phyloP scores from a whole-genome alignment of 768 basidiomycete species.

The Kwoniella botswanensis region DNA sequence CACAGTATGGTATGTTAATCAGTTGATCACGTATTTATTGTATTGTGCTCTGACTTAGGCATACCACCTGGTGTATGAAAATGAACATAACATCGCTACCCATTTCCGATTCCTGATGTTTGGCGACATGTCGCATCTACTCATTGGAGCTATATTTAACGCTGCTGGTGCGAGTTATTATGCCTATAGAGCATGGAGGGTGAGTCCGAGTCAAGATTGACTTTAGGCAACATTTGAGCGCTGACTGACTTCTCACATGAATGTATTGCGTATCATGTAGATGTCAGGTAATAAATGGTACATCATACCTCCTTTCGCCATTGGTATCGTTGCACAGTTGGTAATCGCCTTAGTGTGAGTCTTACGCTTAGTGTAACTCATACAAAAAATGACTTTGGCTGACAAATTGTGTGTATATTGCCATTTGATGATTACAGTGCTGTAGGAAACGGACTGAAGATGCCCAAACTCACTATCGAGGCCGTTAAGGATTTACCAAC shows the following conservation, averaged over 20 bases:
- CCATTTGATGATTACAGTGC: not conserved
- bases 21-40: not conserved
- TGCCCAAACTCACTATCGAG: conserved; percentile 4
- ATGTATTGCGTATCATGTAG: not conserved
- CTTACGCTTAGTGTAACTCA: not conserved
- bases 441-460: not conserved
- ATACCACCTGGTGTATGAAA: conserved; percentile 14
- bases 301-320: conserved; percentile 16
- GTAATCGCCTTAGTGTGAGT: conserved; percentile 15
- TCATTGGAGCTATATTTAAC: conserved; percentile 15
- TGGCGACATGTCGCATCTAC: conserved; percentile 15
- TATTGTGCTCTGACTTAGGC: not conserved
- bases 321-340: conserved; percentile 8
- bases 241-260: not conserved
- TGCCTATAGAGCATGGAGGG: conserved; percentile 14
- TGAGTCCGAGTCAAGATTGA: not conserved
- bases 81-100: conserved; percentile 12
- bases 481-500: not conserved
- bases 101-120: conserved; percentile 17
- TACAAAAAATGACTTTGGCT: too few species aligned
- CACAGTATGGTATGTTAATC: not conserved
- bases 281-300: conserved; percentile 16
- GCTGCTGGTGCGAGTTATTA: conserved; percentile 11
- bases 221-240: too few species aligned
- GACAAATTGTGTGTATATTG: not conserved